These are phyloP conservation scores for Aspergillus sp. DNA, from an alignment of 2,329 filamentous ascomycete genomes.

Conservation along the genomic window DNA sequence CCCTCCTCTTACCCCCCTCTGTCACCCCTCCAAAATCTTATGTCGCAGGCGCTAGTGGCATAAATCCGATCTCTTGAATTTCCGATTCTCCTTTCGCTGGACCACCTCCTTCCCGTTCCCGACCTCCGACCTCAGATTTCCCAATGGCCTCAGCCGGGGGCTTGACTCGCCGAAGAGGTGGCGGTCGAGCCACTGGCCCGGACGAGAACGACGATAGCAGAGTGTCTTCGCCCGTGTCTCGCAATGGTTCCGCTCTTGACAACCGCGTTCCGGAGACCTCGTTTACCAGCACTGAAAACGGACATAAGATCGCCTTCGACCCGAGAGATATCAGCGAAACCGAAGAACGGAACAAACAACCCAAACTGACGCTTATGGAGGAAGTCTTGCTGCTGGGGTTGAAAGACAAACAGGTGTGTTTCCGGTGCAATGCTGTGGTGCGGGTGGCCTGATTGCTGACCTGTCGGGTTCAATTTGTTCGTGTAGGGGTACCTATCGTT, in stretches of 20 bases:
- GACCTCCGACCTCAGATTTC: constrained; percentile 20
- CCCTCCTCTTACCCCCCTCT: constrained; percentile 16
- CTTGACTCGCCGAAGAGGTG: constrained; percentile 69
- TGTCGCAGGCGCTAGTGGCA: constrained; percentile 18
- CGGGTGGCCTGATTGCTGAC: constrained; percentile 22
- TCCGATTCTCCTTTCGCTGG: constrained; percentile 9
- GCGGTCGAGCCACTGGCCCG: constrained; percentile 56
- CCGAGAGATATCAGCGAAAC: constrained; percentile 96
- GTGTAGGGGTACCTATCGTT: constrained; percentile 92
- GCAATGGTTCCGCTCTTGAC: constrained; percentile 59
- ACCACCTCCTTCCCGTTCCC: constrained; percentile 13
- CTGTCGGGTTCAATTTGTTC: constrained; percentile 1
- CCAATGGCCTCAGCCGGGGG: constrained; percentile 68
- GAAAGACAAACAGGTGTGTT: constrained; percentile 94
- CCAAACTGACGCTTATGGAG: constrained; percentile 98
- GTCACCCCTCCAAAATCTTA: constrained; percentile 14
- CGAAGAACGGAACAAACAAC: constrained; percentile 93
- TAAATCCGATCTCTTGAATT: constrained; percentile 14
- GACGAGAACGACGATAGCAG: constrained; percentile 65
- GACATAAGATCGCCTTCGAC: constrained; percentile 98
- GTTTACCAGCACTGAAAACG: constrained; percentile 84
- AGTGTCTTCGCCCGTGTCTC: constrained; percentile 63
- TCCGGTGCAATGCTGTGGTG: not conserved
- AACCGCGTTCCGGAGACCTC: constrained; percentile 68
- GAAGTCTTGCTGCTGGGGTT: constrained; percentile 91